Conservation (phyloP, 2,329 filamentous ascomycete species). For the Colletotrichum destructivum region DNA sequence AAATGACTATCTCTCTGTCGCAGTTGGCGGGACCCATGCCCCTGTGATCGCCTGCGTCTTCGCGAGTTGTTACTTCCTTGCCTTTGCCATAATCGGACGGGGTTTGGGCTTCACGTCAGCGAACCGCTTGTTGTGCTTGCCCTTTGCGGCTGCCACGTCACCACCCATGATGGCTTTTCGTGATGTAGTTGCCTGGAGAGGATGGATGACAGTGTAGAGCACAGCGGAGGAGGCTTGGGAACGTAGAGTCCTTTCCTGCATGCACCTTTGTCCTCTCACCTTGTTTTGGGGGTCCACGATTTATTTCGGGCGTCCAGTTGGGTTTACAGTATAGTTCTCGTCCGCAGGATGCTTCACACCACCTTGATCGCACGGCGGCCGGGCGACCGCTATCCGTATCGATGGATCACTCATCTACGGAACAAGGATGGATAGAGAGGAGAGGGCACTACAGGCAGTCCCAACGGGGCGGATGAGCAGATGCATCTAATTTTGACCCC, state of each 20-base stretch:
- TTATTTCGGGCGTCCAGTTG: neutral
- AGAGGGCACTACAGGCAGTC: conserved; percentile 13
- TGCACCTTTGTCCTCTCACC: neutral
- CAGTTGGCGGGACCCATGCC: neutral
- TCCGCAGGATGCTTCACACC: neutral
- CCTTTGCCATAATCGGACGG: neutral
- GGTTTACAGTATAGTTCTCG: neutral
- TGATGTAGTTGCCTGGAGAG: neutral
- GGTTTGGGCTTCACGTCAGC: neutral
- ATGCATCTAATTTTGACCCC: conserved; percentile 24
- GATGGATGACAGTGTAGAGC: neutral
- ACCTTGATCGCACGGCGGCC: conserved; percentile 24
- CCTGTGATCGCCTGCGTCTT: neutral
- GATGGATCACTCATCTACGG: conserved; percentile 24
- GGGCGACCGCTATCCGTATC: conserved; percentile 32
- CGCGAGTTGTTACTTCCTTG: neutral
- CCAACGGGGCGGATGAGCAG: conserved; percentile 26
- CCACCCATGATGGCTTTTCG: neutral
- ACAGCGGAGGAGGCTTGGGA: neutral
- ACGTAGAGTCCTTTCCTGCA: conserved; percentile 4
- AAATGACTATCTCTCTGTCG: conserved; percentile 1
- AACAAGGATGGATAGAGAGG: neutral
- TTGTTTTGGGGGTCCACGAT: neutral
- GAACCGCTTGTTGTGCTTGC: neutral
- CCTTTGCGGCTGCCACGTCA: conserved; percentile 11